These are phyloP conservation scores for Calonectria montana DNA, from an alignment of 2,329 filamentous ascomycete species.

Conservation along the genomic window DNA sequence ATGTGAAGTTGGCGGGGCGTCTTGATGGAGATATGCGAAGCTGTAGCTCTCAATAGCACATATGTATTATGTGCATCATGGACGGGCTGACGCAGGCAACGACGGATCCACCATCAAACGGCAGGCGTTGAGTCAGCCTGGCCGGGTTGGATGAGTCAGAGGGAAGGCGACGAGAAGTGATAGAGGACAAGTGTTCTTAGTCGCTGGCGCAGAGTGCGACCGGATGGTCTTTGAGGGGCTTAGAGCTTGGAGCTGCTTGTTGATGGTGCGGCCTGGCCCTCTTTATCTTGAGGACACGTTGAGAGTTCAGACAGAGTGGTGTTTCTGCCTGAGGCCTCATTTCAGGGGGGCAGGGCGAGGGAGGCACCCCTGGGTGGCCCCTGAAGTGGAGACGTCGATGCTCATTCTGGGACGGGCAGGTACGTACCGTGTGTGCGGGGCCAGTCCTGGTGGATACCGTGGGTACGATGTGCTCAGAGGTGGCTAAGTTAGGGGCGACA, in stretches of 20 bases:
- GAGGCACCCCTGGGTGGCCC: slow-evolving; percentile 18
- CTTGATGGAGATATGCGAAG: slow-evolving; percentile 15
- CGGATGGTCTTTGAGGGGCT: slow-evolving; percentile 29
- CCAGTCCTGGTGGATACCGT: slow-evolving; percentile 11
- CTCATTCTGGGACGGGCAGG: slow-evolving; percentile 7
- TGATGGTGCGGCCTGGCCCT: slow-evolving; percentile 40
- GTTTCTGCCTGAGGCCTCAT: slow-evolving; percentile 45
- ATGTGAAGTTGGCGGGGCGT: slow-evolving; percentile 24
- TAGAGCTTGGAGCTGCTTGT: slow-evolving; percentile 13
- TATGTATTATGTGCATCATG: slow-evolving; percentile 21
- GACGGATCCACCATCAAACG: slow-evolving; percentile 27
- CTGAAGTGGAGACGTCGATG: slow-evolving; percentile 11
- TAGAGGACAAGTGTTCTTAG: slow-evolving; percentile 45
- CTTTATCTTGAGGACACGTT: slow-evolving; percentile 53
- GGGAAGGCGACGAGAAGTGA: slow-evolving; percentile 30
- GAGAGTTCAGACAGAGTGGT: slow-evolving; percentile 32
- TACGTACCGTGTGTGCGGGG: slow-evolving; percentile 12
- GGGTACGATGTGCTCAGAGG: slow-evolving; percentile 13
- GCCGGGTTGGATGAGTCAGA: slow-evolving; percentile 37
- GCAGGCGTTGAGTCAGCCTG: slow-evolving; percentile 40
- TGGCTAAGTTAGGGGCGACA: slow-evolving; percentile 20
- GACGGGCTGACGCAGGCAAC: slow-evolving; percentile 23
- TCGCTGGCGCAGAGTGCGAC: slow-evolving; percentile 27
- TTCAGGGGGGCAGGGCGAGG: slow-evolving; percentile 27
- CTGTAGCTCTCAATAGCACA: slow-evolving; percentile 16